A percentile compares a stretch with the other conserved stretches of the same genome.
Conservation (phyloP, 2,329 filamentous ascomycete genomes). For the Myriosclerotinia scirpicola region DNA sequence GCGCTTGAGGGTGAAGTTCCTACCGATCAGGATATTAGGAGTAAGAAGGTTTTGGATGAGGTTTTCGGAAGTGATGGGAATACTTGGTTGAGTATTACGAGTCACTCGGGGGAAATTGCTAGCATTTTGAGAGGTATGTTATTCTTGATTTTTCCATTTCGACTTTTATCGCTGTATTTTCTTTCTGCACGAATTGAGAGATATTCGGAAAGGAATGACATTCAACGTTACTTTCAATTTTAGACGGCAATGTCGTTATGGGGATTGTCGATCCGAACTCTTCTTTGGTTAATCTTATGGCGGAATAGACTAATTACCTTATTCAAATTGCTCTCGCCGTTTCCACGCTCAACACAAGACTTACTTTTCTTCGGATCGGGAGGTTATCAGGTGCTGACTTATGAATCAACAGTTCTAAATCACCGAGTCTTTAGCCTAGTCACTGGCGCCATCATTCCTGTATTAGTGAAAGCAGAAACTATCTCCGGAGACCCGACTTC, state of each 20-base stretch:
- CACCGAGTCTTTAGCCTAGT: constrained; percentile 60
- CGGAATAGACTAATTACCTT: background rate
- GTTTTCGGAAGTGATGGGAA: constrained; percentile 54
- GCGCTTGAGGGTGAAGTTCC: constrained; percentile 45
- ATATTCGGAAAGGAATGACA: no score
- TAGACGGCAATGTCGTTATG: background rate
- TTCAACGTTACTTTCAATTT: no score
- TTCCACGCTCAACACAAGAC: no score
- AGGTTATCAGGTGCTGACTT: background rate
- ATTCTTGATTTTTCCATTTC: background rate
- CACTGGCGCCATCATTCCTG: constrained; percentile 67
- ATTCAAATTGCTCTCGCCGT: background rate
- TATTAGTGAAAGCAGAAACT: constrained; percentile 61
- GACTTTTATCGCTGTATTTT: background rate
- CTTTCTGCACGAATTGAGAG: background rate
- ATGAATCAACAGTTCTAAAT: constrained; percentile 47
- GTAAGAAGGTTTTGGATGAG: constrained; percentile 51
- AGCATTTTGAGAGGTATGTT: constrained; percentile 46
- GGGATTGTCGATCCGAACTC: background rate
- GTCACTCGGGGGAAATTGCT: constrained; percentile 58
- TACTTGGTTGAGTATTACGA: constrained; percentile 60
- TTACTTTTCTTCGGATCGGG: background rate
- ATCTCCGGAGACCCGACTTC: constrained; percentile 29
- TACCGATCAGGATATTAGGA: constrained; percentile 51
- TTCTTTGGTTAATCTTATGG: no score